These are phyloP conservation scores for Solanum chaucha DNA, from an alignment of 257 asterid genomes.

Conservation along the genomic window DNA sequence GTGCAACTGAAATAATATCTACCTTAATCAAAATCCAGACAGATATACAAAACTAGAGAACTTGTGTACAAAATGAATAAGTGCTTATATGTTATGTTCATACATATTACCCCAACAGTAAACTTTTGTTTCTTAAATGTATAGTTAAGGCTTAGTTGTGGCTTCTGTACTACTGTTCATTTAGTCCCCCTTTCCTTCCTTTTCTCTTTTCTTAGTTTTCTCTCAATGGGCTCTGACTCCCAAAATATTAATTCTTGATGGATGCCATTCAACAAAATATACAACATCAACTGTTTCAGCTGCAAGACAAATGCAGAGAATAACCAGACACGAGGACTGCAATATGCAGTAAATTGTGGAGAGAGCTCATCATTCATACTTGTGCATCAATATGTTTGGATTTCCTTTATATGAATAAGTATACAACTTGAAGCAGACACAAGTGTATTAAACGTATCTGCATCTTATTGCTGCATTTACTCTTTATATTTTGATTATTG, in stretches of 20 bases:
- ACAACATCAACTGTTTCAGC: neutral
- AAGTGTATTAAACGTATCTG: neutral
- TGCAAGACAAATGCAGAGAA: neutral
- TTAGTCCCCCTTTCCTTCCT: neutral
- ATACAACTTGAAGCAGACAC: neutral
- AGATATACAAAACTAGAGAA: constrained; percentile 29
- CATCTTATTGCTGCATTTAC: neutral
- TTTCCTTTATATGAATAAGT: neutral
- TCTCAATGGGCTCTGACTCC: neutral
- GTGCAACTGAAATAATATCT: constrained; percentile 40
- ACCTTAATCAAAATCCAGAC: constrained; percentile 38
- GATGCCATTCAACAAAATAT: neutral
- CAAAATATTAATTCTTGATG: neutral
- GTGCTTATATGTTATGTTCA: neutral
- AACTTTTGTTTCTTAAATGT: neutral
- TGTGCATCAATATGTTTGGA: neutral
- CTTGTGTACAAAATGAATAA: constrained; percentile 7
- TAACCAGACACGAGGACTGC: neutral
- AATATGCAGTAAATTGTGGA: neutral
- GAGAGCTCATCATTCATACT: neutral
- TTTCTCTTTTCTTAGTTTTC: neutral
- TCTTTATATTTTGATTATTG: constrained; percentile 10
- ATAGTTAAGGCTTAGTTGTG: neutral
- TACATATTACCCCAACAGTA: neutral
- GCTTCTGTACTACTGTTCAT: neutral